Evolutionary conservation across 768 basidiomycete genomes (phyloP).

Genomic region (Amanita subjunquillea): DNA sequence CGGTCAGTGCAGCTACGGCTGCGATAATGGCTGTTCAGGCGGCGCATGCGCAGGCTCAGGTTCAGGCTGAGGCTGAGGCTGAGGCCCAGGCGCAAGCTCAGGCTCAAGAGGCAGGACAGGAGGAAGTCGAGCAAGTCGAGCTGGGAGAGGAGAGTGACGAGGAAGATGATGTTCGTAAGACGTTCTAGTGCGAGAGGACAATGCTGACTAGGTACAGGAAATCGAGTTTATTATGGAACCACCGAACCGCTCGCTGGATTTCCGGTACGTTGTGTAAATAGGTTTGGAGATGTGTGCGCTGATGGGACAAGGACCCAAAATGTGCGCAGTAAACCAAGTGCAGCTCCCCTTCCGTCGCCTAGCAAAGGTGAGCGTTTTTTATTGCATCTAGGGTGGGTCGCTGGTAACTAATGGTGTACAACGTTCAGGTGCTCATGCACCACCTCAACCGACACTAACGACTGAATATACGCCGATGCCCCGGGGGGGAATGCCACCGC

Average conservation of each 20-base stretch:
- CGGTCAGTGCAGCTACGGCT: background rate
- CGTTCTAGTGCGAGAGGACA: background rate
- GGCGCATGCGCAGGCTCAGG: background rate
- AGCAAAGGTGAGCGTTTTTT: constrained; percentile 17
- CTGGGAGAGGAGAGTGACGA: constrained; percentile 23
- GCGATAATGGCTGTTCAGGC: background rate
- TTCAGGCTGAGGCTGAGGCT: constrained; percentile 17
- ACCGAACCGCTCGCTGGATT: constrained; percentile 59
- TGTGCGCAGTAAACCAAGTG: background rate
- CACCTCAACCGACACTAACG: constrained; percentile 50
- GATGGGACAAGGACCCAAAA: background rate
- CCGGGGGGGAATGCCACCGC: constrained; percentile 33
- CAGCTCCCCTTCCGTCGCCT: constrained; percentile 18
- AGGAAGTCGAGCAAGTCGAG: constrained; percentile 27
- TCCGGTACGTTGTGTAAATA: constrained; percentile 37
- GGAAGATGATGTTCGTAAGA: constrained; percentile 22
- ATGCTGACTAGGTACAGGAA: constrained; percentile 36
- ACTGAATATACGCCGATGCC: constrained; percentile 77
- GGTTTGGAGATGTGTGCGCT: background rate
- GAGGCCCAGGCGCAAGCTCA: constrained; percentile 14
- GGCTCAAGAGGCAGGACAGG: constrained; percentile 23
- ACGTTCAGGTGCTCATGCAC: constrained; percentile 13
- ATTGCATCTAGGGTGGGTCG: background rate
- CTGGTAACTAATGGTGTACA: background rate
- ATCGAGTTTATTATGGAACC: constrained; percentile 90